These are phyloP conservation scores for Macrolepiota fuliginosa DNA, from an alignment of 768 basidiomycete species.

Conservation along the genomic window DNA sequence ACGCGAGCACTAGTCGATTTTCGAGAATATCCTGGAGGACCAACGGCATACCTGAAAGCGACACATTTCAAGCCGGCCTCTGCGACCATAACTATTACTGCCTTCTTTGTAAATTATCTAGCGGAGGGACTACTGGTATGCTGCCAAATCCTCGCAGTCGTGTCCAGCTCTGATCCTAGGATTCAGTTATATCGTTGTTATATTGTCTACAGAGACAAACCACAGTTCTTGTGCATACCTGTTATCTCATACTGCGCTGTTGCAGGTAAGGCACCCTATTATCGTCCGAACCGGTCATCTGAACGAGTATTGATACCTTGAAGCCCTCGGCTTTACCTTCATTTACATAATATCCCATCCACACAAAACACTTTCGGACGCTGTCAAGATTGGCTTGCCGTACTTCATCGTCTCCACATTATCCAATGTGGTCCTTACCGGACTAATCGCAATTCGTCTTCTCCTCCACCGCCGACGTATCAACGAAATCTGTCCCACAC, in stretches of 20 bases:
- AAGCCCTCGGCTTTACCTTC: background rate
- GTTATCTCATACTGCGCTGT: background rate
- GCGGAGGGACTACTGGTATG: background rate
- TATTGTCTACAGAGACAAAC: background rate
- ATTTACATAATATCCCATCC: background rate
- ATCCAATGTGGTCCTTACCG: background rate
- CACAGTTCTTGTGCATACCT: background rate
- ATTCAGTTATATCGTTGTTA: background rate
- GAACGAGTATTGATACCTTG: background rate
- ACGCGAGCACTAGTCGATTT: background rate
- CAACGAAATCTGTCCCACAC: background rate
- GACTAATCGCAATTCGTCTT: background rate
- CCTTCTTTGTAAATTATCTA: background rate
- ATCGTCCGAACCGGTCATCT: background rate
- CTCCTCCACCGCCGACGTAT: background rate
- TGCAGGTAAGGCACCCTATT: background rate
- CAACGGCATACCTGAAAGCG: background rate
- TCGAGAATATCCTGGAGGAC: background rate
- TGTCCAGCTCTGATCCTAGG: background rate
- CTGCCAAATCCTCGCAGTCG: background rate
- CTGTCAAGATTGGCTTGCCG: background rate
- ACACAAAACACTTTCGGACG: background rate
- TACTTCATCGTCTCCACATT: background rate
- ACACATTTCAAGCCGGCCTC: background rate
- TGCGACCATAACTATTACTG: background rate